Conservation (phyloP, 345 rosid genomes). For the Corchorus olitorius region DNA sequence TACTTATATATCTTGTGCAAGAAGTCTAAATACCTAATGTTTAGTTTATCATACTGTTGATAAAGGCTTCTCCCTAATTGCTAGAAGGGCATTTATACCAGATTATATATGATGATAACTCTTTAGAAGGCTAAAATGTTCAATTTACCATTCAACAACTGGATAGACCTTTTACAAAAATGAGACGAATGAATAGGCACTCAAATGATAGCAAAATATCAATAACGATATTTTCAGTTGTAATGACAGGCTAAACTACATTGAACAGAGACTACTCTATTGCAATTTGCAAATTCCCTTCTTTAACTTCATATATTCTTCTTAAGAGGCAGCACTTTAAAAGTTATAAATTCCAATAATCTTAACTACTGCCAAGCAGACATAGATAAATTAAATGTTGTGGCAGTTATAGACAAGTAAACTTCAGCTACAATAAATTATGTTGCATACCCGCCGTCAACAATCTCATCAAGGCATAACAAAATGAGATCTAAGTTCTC, state of each 20-base stretch:
- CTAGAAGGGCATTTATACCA: not conserved
- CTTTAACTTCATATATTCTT: not conserved
- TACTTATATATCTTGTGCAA: not conserved
- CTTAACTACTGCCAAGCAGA: not conserved
- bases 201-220: not conserved
- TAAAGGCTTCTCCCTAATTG: not conserved
- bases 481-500: slow-evolving; percentile 80
- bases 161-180: not conserved
- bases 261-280: not conserved
- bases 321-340: not conserved
- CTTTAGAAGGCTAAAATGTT: not conserved
- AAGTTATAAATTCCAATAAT: not conserved
- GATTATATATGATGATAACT: not conserved
- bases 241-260: not conserved
- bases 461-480: slow-evolving; percentile 77
- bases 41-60: not conserved
- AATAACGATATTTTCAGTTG: not conserved
- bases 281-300: not conserved
- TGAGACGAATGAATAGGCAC: not conserved
- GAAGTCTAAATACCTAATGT: not conserved
- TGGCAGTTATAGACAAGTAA: no score
- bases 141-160: no score
- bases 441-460: slow-evolving; percentile 71
- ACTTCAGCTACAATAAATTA: not conserved
- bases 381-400: not conserved